phyloP scores from a whole-genome alignment of 306 rosid genomes.

The Cotoneaster glaucophyllus region DNA sequence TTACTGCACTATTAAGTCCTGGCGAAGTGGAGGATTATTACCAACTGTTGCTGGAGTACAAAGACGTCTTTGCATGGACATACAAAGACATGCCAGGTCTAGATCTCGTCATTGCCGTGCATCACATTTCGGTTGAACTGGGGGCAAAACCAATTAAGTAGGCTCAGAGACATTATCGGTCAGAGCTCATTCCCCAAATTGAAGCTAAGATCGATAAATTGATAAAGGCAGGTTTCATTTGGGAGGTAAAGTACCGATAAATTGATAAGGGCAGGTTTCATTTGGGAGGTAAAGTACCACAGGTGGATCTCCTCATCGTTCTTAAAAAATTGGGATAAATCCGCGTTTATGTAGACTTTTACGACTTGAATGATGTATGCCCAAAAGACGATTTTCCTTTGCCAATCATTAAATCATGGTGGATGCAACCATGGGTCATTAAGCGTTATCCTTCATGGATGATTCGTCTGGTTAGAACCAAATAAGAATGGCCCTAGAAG shows the following conservation, averaged over 20 bases:
- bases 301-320: background rate
- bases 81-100: background rate
- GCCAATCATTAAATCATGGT: too few relatives aligned
- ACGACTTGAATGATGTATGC: background rate
- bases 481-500: background rate
- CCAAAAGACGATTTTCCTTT: background rate
- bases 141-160: background rate
- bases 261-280: background rate
- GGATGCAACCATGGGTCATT: too few relatives aligned
- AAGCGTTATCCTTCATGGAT: background rate
- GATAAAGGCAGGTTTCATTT: background rate
- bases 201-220: background rate
- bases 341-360: background rate
- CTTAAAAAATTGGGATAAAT: too few relatives aligned
- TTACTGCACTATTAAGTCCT: background rate
- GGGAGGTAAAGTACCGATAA: background rate
- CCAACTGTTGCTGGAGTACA: background rate
- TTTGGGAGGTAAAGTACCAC: background rate
- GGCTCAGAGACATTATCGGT: background rate
- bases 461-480: background rate
- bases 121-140: accelerated
- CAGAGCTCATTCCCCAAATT: background rate
- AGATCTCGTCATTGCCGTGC: accelerated
- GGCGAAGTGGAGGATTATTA: background rate
- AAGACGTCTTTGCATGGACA: background rate